Percentiles rank a stretch among this genome's conserved stretches.
These are phyloP conservation scores for Sporopachydermia cereana DNA, from an alignment of 1,139 yeast genomes.

Conservation along the genomic window DNA sequence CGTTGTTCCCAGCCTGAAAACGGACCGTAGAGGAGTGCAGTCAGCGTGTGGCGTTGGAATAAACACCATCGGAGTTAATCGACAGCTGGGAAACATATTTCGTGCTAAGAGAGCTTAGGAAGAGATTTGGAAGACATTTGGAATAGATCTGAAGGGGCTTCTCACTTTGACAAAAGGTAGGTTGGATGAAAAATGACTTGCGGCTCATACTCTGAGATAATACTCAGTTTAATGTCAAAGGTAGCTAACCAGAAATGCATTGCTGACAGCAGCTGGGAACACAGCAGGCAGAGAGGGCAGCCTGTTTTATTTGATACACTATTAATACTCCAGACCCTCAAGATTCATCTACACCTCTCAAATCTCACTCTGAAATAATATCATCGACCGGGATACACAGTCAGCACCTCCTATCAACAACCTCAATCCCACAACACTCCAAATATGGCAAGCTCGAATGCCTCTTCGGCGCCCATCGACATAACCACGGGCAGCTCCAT, in stretches of 20 bases:
- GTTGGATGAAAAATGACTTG: no score
- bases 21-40: neutral
- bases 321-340: neutral
- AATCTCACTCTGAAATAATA: neutral
- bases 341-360: neutral
- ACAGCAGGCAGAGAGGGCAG: neutral
- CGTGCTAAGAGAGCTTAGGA: no score
- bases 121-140: no score
- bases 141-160: no score
- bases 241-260: neutral
- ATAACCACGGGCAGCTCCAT: conserved; percentile 1
- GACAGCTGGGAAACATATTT: no score
- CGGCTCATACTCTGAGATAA: neutral
- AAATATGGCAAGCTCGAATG: conserved; percentile 3
- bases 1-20: neutral
- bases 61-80: no score
- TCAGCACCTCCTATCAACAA: neutral
- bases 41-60: no score
- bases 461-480: conserved; percentile 3
- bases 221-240: neutral
- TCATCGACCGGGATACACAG: neutral
- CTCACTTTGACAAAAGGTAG: no score
- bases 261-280: neutral
- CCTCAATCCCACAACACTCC: neutral
- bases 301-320: neutral